Base-by-base conservation (phyloP, 768 basidiomycete species). In the Mycena metata region DNA sequence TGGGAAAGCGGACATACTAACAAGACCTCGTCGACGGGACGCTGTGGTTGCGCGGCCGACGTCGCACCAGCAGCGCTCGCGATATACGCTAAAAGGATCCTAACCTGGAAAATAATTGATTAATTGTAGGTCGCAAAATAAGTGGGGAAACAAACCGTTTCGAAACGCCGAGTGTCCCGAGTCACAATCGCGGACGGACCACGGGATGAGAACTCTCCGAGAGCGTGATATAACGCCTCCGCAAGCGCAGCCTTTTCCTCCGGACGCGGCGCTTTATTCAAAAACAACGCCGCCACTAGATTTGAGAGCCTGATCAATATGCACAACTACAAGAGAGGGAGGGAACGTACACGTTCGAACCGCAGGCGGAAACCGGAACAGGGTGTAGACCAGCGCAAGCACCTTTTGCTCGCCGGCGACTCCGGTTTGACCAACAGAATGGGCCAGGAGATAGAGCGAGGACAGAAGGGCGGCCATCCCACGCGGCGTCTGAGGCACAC, bases 401-500 rank as follows among this genome's bases (percentile, higher is more conserved):
- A 78, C 72, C 21, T 51, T 64, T n/a, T 66, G 58, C 59, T 75
- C 74, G 2, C 60, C 69, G 13, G 57, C 47, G 13, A 60, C 36
- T 0, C 70, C 73, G 51, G 73, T 74, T 17, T 54, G 55, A 3
- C 70, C 62, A 13, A 75, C 67, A 12, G 67, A 71, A 49, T 77
- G 66, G 6, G 73, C 70, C 33, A 79, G 66, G 6, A 76, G 58
- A 54, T 75, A 75, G 13, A 79, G 72, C 0, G 76, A 77, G 21
- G 78, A 77, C 1, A 79, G 71, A 19, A 79, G 65, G 1, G 76
- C 74, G 1, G 78, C 76, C 60, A 79, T 77, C 13, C 78, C 78
- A 17, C 77, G 76, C 12, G 36, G 33, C 24, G 72, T 77, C 58
- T 79, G 78, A 35, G 39, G 39, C 16, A 72, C 66, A 36, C 60